Conservation (phyloP, 768 basidiomycete species). For the Lactifluus rugatus region DNA sequence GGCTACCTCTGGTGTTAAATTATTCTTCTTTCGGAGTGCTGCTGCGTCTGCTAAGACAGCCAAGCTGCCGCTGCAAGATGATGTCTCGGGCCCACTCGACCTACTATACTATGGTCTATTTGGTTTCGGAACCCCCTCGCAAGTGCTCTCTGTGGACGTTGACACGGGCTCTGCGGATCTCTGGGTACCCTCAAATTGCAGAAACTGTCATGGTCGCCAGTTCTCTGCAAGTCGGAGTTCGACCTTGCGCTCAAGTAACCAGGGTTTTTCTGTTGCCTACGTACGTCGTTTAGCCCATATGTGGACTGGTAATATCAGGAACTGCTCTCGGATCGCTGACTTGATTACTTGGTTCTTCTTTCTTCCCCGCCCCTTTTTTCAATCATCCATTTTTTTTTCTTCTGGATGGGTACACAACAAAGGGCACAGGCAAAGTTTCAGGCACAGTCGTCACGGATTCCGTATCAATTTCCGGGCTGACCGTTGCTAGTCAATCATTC, state of each 20-base stretch:
- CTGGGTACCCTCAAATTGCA: slow-evolving; percentile 42
- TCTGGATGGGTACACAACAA: background rate
- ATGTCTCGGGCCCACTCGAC: slow-evolving; percentile 32
- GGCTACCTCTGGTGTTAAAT: slow-evolving; percentile 19
- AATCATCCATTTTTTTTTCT: background rate
- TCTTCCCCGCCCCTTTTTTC: background rate
- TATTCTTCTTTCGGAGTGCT: background rate
- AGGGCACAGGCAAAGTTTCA: slow-evolving; percentile 45
- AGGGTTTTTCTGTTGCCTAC: slow-evolving; percentile 35
- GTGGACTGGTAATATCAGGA: background rate
- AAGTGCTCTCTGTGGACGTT: slow-evolving; percentile 46
- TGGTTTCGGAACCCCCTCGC: slow-evolving; percentile 44
- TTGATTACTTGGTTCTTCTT: background rate
- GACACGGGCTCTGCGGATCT: slow-evolving; percentile 64
- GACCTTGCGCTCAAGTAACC: slow-evolving; percentile 30
- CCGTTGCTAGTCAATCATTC: slow-evolving; percentile 43
- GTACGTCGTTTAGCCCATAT: slow-evolving; percentile 25
- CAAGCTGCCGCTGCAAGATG: slow-evolving; percentile 30
- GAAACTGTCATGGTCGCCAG: slow-evolving; percentile 29
- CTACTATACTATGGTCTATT: slow-evolving; percentile 41
- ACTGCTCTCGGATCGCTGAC: background rate
- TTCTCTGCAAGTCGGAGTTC: slow-evolving; percentile 34
- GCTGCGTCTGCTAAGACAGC: background rate
- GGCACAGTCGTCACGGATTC: slow-evolving; percentile 44
- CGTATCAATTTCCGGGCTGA: slow-evolving; percentile 38